Conservation (phyloP, 331 rosid species). For the Cydonia oblonga region DNA sequence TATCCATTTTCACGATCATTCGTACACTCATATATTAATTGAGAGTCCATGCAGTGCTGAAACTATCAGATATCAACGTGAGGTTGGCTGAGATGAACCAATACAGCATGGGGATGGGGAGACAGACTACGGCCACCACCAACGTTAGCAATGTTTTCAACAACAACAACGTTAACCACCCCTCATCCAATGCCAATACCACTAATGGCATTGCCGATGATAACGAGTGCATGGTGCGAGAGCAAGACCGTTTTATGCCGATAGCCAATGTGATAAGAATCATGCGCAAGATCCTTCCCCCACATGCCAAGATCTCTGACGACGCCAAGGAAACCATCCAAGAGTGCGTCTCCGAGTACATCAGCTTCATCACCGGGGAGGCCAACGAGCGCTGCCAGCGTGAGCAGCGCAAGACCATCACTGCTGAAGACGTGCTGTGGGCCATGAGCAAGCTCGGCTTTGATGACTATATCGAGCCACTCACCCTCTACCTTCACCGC, state of each 20-base stretch:
- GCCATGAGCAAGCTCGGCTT: conserved; percentile 85
- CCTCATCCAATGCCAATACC: conserved; percentile 5
- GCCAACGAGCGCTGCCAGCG: conserved; percentile 89
- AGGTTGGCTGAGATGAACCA: conserved; percentile 10
- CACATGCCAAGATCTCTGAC: conserved; percentile 72
- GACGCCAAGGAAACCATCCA: conserved; percentile 86
- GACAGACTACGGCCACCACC: neutral
- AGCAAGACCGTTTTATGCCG: conserved; percentile 90
- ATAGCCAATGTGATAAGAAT: conserved; percentile 82
- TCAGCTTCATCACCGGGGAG: conserved; percentile 83
- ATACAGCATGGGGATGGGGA: neutral
- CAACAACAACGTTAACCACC: neutral
- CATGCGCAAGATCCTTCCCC: conserved; percentile 70
- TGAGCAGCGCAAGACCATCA: conserved; percentile 80
- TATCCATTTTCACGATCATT: too few species aligned
- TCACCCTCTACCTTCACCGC: conserved; percentile 65
- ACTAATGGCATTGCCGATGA: conserved; percentile 11
- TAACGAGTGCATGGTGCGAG: conserved; percentile 60
- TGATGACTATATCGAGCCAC: conserved; percentile 76
- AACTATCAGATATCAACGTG: conserved; percentile 23
- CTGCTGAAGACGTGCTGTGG: conserved; percentile 86
- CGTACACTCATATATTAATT: neutral
- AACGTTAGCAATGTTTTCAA: neutral
- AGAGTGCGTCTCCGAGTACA: conserved; percentile 87
- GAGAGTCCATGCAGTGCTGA: conserved; percentile 28